phyloP scores from a whole-genome alignment of 495 filamentous ascomycete species.

The Cudoniella acicularis region DNA sequence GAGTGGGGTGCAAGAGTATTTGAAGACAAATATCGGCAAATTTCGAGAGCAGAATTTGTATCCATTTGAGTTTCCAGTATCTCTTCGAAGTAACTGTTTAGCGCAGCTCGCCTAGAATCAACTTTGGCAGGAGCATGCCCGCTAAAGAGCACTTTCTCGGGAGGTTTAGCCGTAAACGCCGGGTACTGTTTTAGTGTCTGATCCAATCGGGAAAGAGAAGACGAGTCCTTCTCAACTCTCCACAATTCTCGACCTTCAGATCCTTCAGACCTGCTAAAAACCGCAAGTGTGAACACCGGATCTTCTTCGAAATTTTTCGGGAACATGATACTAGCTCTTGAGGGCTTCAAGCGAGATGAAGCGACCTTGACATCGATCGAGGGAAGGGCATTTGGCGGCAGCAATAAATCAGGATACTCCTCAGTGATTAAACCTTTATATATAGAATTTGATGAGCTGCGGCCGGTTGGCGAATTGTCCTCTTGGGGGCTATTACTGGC shows the following conservation, averaged over 20 bases:
- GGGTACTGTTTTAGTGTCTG: constrained; percentile 67
- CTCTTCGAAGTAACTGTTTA: constrained; percentile 81
- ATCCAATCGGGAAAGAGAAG: constrained; percentile 78
- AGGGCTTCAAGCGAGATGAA: constrained; percentile 91
- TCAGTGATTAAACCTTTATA: constrained; percentile 72
- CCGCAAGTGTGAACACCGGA: constrained; percentile 86
- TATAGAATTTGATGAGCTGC: constrained; percentile 32
- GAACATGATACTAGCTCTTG: constrained; percentile 75
- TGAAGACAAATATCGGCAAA: constrained; percentile 85
- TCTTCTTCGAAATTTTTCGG: constrained; percentile 74
- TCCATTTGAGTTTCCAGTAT: constrained; percentile 80
- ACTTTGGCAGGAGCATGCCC: constrained; percentile 94
- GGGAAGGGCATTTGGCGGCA: constrained; percentile 89
- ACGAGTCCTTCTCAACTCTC: constrained; percentile 88
- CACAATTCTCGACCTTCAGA: constrained; percentile 79
- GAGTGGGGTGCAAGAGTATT: constrained; percentile 76
- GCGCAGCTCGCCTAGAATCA: constrained; percentile 75
- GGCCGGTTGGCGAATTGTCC: constrained; percentile 7
- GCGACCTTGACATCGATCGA: constrained; percentile 80
- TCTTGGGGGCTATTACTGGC: constrained; percentile 4
- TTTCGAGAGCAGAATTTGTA: constrained; percentile 68
- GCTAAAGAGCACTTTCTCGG: constrained; percentile 80
- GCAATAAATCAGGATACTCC: constrained; percentile 74
- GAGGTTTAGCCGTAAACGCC: constrained; percentile 65
- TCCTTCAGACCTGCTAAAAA: constrained; percentile 72